Percentiles rank a stretch among this genome's conserved stretches.
These are phyloP conservation scores for Endothia cerciana DNA, from an alignment of 2,329 filamentous ascomycete species.

Conservation along the genomic window DNA sequence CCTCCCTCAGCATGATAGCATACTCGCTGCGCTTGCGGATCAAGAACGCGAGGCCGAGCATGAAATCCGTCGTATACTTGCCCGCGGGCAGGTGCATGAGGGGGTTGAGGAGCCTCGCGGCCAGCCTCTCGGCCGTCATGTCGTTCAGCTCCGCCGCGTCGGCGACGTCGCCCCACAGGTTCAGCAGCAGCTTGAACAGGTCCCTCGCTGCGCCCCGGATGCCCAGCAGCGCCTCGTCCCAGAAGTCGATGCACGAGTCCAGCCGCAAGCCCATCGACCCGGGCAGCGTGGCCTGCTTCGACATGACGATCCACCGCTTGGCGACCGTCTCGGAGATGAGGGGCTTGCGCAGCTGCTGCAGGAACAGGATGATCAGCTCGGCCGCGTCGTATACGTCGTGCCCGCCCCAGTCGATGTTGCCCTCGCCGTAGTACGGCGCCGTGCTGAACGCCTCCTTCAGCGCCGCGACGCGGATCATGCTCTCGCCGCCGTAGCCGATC, in stretches of 20 bases:
- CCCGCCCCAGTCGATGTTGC: slow-evolving; percentile 41
- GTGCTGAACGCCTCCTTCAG: slow-evolving; percentile 44
- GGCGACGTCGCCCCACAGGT: slow-evolving; percentile 48
- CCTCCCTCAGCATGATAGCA: slow-evolving; percentile 40
- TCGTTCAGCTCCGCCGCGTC: slow-evolving; percentile 44
- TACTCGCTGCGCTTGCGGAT: slow-evolving; percentile 49
- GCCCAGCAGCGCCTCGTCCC: slow-evolving; percentile 49
- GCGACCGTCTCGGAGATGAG: slow-evolving; percentile 44
- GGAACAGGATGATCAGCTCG: slow-evolving; percentile 44
- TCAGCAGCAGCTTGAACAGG: slow-evolving; percentile 48
- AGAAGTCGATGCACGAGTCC: slow-evolving; percentile 51
- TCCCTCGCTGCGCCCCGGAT: slow-evolving; percentile 43
- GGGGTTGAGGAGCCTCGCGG: slow-evolving; percentile 43
- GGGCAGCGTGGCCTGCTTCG: slow-evolving; percentile 43
- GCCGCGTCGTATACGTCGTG: slow-evolving; percentile 48
- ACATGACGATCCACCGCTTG: slow-evolving; percentile 46
- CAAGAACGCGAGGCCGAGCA: slow-evolving; percentile 49
- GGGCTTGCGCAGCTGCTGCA: slow-evolving; percentile 45
- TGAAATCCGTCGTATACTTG: slow-evolving; percentile 44
- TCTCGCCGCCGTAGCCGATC: slow-evolving; percentile 33
- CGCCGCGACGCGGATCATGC: slow-evolving; percentile 39
- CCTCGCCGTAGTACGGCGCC: slow-evolving; percentile 42
- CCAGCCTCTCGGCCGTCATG: slow-evolving; percentile 50
- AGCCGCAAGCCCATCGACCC: slow-evolving; percentile 41
- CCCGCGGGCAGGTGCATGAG: slow-evolving; percentile 43